These are phyloP conservation scores for Sideroxylon spinosum DNA, from an alignment of 179 eudicot genomes.

Conservation along the genomic window DNA sequence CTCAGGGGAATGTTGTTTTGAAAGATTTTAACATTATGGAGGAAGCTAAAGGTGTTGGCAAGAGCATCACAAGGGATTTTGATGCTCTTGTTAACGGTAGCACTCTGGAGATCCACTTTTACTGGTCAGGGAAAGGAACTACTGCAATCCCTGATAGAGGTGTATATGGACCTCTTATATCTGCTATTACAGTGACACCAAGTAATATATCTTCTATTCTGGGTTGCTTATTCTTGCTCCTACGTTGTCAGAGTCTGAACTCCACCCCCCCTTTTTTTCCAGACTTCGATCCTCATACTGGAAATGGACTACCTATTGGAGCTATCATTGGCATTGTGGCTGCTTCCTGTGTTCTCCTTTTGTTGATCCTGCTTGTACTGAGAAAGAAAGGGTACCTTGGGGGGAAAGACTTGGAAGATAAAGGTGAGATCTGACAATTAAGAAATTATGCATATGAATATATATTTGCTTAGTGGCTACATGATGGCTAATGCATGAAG, in stretches of 20 bases:
- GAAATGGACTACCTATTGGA: conserved; percentile 46
- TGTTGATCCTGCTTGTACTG: conserved; percentile 32
- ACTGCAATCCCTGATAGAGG: conserved; percentile 54
- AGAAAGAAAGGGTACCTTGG: conserved; percentile 44
- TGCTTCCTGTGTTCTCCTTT: conserved; percentile 40
- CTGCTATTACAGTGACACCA: conserved; percentile 73
- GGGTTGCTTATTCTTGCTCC: background rate
- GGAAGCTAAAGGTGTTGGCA: conserved; percentile 59
- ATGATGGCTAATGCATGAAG: background rate
- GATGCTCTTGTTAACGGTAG: conserved; percentile 42
- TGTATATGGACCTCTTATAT: conserved; percentile 82
- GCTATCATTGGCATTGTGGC: conserved; percentile 60
- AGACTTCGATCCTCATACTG: conserved; percentile 51
- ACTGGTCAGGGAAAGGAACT: conserved; percentile 75
- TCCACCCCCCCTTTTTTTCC: conserved; percentile 12
- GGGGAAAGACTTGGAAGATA: conserved; percentile 39
- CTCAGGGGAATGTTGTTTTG: conserved; percentile 49
- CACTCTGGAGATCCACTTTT: conserved; percentile 65
- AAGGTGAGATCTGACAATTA: conserved; percentile 38
- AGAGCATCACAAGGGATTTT: conserved; percentile 35
- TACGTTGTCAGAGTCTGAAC: background rate
- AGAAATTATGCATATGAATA: no score
- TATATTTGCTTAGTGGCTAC: no score
- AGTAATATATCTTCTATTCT: conserved; percentile 36
- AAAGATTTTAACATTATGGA: conserved; percentile 58